These are phyloP conservation scores for Acacia crassicarpa DNA, from an alignment of 306 rosid species.

Conservation along the genomic window DNA sequence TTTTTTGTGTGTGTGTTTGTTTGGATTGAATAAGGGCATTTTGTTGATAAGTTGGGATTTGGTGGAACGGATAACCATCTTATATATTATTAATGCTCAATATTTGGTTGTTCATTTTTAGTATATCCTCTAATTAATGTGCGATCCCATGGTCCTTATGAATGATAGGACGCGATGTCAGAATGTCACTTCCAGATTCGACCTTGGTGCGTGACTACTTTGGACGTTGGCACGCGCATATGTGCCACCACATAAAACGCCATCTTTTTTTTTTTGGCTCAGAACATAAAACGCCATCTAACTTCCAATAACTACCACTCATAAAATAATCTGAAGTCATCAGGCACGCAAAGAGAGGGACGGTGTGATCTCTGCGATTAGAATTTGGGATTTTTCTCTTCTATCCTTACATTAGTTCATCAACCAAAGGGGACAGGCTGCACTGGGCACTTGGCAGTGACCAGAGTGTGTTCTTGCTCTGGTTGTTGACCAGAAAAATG, in stretches of 20 bases:
- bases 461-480: too few species aligned
- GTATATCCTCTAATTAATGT: neutral
- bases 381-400: too few species aligned
- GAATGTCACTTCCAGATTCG: neutral
- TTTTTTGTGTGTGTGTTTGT: neutral
- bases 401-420: too few species aligned
- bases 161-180: neutral
- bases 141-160: neutral
- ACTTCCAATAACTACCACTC: neutral
- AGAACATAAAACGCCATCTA: too few species aligned
- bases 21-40: neutral
- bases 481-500: too few species aligned
- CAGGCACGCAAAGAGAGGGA: too few species aligned
- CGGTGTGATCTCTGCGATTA: too few species aligned
- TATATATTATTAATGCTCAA: neutral
- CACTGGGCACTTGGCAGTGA: too few species aligned
- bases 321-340: neutral
- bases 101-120: neutral
- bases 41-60: neutral
- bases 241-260: neutral
- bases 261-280: too few species aligned
- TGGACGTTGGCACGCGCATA: neutral
- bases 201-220: neutral
- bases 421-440: too few species aligned
- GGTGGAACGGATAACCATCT: neutral